These are phyloP conservation scores for Senecio squalidus DNA, from an alignment of 140 eudicot genomes.

Conservation along the genomic window DNA sequence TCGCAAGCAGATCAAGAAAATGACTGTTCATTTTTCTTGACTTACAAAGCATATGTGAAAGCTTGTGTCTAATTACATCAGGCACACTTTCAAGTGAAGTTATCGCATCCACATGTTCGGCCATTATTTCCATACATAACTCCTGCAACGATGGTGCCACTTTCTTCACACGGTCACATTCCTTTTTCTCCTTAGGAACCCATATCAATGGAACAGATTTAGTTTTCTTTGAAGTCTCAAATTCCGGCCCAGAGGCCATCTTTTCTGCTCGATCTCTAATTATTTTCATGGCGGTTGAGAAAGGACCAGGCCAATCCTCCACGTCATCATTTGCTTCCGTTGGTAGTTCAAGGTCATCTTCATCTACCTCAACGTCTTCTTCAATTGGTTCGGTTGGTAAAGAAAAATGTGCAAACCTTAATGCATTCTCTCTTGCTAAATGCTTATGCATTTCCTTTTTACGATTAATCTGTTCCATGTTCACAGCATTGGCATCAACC, in stretches of 20 bases:
- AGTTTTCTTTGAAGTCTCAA: conserved; percentile 13
- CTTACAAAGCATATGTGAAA: conserved; percentile 63
- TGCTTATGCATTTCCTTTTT: conserved; percentile 34
- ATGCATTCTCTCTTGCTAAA: conserved; percentile 58
- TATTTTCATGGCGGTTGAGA: conserved; percentile 92
- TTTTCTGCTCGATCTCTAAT: conserved; percentile 55
- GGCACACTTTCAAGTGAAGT: conserved; percentile 73
- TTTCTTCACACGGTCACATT: conserved; percentile 16
- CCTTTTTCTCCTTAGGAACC: conserved; percentile 47
- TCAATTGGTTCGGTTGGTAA: conserved; percentile 32
- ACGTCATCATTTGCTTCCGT: conserved; percentile 18
- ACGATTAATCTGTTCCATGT: neutral
- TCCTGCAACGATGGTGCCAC: conserved; percentile 56
- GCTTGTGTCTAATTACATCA: conserved; percentile 71
- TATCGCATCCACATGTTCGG: conserved; percentile 70
- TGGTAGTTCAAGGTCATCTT: conserved; percentile 35
- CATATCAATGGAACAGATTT: conserved; percentile 33
- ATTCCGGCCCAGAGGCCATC: conserved; percentile 16
- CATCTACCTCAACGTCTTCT: conserved; percentile 26
- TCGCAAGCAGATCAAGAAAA: conserved; percentile 60
- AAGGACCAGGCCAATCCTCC: conserved; percentile 99
- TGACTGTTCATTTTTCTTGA: conserved; percentile 58
- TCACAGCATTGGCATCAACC: neutral
- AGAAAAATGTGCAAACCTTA: conserved; percentile 65
- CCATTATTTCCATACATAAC: conserved; percentile 48